Conservation (phyloP, 1,139 yeast species). For the Saccharomyces hybrid region DNA sequence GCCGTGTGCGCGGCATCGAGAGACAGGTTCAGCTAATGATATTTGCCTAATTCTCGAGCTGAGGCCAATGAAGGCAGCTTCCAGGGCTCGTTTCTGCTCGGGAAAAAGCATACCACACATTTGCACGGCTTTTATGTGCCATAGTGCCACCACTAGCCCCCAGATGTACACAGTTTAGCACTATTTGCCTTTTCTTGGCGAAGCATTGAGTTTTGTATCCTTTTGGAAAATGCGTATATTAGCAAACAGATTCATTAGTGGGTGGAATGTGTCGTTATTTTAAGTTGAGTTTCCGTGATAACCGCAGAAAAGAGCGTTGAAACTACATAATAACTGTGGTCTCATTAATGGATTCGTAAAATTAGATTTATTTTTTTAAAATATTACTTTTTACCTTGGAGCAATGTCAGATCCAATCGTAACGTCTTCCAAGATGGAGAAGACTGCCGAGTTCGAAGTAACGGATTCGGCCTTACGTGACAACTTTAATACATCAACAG, state of each 20-base stretch:
- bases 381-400: background rate
- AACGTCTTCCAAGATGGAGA: slow-evolving; percentile 4
- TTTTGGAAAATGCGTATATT: background rate
- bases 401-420: background rate
- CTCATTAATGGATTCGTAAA: background rate
- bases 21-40: background rate
- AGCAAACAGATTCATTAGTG: background rate
- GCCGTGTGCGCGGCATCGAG: background rate
- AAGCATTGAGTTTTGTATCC: background rate
- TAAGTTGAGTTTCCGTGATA: background rate
- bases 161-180: background rate
- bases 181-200: background rate
- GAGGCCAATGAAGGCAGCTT: background rate
- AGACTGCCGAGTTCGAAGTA: background rate
- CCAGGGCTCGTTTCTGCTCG: background rate
- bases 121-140: background rate
- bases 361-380: background rate
- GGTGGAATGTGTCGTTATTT: background rate
- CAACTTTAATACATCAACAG: background rate
- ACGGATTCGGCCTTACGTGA: background rate
- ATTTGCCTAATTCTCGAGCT: background rate
- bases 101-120: background rate
- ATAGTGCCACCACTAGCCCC: too few species aligned
- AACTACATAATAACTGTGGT: background rate
- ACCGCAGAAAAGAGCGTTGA: background rate